Evolutionary conservation across 2,329 filamentous ascomycete species (phyloP).

Genomic region (Colletotrichum costaricense): DNA sequence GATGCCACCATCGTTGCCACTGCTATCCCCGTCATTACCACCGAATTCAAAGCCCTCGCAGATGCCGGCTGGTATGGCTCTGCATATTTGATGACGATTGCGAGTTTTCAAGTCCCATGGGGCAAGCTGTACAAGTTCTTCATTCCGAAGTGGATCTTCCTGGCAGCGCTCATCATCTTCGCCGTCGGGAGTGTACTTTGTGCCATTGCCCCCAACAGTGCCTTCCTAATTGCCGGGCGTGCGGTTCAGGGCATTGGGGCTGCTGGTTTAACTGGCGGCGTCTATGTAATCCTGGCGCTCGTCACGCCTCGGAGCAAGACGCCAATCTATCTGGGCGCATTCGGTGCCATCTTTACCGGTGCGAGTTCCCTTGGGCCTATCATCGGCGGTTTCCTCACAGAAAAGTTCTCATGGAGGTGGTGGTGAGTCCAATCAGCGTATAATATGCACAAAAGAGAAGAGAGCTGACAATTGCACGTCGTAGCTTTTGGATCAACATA

Average conservation of each 20-base stretch:
- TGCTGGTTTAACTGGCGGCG: constrained; percentile 50
- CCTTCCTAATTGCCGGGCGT: constrained; percentile 52
- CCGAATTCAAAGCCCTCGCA: constrained; percentile 27
- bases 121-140: constrained; percentile 67
- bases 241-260: constrained; percentile 50
- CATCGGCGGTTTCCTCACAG: constrained; percentile 57
- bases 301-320: constrained; percentile 62
- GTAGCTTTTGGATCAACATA: constrained; percentile 60
- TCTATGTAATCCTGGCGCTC: constrained; percentile 69
- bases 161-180: constrained; percentile 49
- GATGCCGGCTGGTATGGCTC: constrained; percentile 26
- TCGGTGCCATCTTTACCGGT: constrained; percentile 64
- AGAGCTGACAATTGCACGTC: constrained; percentile 37
- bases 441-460: no score
- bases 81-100: neutral
- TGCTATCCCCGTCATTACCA: constrained; percentile 33
- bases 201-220: constrained; percentile 50
- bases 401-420: constrained; percentile 61
- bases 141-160: constrained; percentile 54
- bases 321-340: constrained; percentile 43
- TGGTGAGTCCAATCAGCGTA: neutral
- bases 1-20: constrained; percentile 41
- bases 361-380: neutral
- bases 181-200: constrained; percentile 59
- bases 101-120: constrained; percentile 58